These are phyloP conservation scores for Citeromyces matritensis DNA, from an alignment of 805 yeast genomes.

Conservation along the genomic window DNA sequence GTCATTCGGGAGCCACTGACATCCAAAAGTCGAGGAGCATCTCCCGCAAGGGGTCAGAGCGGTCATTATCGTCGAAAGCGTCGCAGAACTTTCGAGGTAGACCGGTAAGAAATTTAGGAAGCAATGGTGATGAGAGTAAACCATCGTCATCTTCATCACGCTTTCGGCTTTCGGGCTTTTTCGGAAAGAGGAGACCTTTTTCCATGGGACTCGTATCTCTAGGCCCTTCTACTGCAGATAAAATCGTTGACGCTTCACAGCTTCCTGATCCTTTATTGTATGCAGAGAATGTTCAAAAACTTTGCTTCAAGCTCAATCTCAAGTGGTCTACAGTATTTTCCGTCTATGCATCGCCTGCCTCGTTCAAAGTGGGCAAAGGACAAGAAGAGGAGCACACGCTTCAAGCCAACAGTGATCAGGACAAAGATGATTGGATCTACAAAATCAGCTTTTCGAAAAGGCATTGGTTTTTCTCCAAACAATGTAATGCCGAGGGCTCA, in stretches of 20 bases:
- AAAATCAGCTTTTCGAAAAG: slow-evolving; percentile 28
- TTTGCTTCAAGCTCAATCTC: slow-evolving; percentile 29
- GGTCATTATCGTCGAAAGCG: background rate
- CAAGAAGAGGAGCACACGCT: slow-evolving; percentile 30
- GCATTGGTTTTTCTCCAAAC: slow-evolving; percentile 39
- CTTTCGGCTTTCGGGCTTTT: slow-evolving; percentile 10
- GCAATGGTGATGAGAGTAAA: background rate
- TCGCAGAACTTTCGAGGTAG: background rate
- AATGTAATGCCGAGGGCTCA: slow-evolving; percentile 8
- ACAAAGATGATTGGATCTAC: slow-evolving; percentile 63
- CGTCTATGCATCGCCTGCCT: slow-evolving; percentile 29
- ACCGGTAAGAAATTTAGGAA: background rate
- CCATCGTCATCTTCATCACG: background rate
- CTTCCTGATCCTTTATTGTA: slow-evolving; percentile 37
- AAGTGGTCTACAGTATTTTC: slow-evolving; percentile 32
- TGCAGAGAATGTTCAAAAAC: slow-evolving; percentile 31
- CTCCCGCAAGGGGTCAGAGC: background rate
- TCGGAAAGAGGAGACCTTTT: slow-evolving; percentile 41
- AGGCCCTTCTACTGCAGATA: slow-evolving; percentile 21
- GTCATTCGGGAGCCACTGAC: slow-evolving; percentile 18
- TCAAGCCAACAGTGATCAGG: slow-evolving; percentile 49
- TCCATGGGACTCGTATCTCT: slow-evolving; percentile 28
- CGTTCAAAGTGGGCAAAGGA: slow-evolving; percentile 27
- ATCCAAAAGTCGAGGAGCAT: background rate
- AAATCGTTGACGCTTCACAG: slow-evolving; percentile 31